A percentile compares a stretch with the other conserved stretches of the same genome.
These are phyloP conservation scores for Aspergillus conjunctus DNA, from an alignment of 495 filamentous ascomycete genomes.

Conservation along the genomic window DNA sequence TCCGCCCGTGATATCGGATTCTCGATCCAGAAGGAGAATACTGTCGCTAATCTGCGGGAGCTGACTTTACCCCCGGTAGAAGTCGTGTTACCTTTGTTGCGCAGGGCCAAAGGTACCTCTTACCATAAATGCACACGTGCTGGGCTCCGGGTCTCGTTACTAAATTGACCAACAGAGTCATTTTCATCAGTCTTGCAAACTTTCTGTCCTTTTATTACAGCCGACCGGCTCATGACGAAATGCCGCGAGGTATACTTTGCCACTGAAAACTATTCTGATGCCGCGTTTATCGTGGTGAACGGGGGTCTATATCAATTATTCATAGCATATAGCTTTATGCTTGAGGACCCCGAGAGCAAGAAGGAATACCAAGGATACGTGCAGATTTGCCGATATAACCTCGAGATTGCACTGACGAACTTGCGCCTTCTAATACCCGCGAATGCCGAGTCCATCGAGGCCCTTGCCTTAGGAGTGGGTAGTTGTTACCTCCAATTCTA, in stretches of 20 bases:
- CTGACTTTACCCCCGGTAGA: conserved; percentile 58
- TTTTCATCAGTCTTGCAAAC: conserved; percentile 30
- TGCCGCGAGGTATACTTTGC: conserved; percentile 62
- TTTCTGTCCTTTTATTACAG: conserved; percentile 43
- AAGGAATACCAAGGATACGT: conserved; percentile 45
- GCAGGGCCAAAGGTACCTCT: conserved; percentile 49
- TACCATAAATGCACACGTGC: too few species aligned
- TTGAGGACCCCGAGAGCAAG: conserved; percentile 29
- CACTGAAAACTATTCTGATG: conserved; percentile 57
- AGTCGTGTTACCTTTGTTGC: conserved; percentile 52
- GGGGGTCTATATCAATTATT: conserved; percentile 60
- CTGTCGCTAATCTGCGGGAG: conserved; percentile 46
- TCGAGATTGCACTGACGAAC: conserved; percentile 60
- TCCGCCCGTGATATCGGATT: conserved; percentile 46
- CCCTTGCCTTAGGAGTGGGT: conserved; percentile 57
- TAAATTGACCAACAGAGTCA: conserved; percentile 26
- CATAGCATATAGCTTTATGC: conserved; percentile 45
- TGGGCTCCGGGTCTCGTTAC: neutral
- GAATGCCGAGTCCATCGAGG: conserved; percentile 59
- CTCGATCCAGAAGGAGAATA: conserved; percentile 42
- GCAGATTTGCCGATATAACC: conserved; percentile 54
- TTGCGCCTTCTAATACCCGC: conserved; percentile 61
- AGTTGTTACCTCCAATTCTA: neutral
- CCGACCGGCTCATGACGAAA: conserved; percentile 59
- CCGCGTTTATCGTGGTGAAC: conserved; percentile 58